A percentile compares a stretch with the other conserved stretches of the same genome.
phyloP scores from a whole-genome alignment of 73 alveolate genomes.

The Tetrahymena borealis region DNA sequence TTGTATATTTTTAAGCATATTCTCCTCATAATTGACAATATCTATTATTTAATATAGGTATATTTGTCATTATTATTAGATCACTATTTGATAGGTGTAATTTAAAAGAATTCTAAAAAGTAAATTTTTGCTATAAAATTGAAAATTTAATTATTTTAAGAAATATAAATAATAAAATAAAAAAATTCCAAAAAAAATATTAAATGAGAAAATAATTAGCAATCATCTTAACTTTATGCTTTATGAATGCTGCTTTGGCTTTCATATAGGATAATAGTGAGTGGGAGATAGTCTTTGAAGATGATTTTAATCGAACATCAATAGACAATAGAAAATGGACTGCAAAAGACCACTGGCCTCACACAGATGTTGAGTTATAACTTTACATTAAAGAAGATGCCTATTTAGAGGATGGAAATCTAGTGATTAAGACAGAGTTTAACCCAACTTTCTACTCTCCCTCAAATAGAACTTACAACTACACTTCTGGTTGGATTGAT shows the following conservation, averaged over 20 bases:
- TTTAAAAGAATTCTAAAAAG: too few species aligned
- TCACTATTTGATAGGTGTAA: too few species aligned
- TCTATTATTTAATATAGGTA: too few species aligned
- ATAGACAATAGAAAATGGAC: not conserved
- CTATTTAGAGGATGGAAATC: not conserved
- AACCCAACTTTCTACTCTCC: not conserved
- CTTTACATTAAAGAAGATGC: not conserved
- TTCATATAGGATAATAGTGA: not conserved
- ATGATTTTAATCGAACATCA: not conserved
- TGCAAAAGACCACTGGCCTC: not conserved
- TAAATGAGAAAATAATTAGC: not conserved
- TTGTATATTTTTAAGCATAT: too few species aligned
- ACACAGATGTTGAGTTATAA: not conserved
- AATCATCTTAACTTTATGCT: not conserved
- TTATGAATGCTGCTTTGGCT: not conserved
- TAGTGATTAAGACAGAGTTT: not conserved
- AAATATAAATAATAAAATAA: not conserved
- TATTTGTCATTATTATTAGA: too few species aligned
- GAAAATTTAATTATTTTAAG: not conserved
- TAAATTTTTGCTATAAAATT: too few species aligned
- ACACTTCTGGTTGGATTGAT: not conserved
- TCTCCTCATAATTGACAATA: too few species aligned
- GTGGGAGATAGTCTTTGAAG: not conserved
- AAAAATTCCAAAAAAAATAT: not conserved
- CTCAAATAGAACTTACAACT: not conserved